These are phyloP conservation scores for Mrakia gelida DNA, from an alignment of 768 basidiomycete species.

Conservation along the genomic window DNA sequence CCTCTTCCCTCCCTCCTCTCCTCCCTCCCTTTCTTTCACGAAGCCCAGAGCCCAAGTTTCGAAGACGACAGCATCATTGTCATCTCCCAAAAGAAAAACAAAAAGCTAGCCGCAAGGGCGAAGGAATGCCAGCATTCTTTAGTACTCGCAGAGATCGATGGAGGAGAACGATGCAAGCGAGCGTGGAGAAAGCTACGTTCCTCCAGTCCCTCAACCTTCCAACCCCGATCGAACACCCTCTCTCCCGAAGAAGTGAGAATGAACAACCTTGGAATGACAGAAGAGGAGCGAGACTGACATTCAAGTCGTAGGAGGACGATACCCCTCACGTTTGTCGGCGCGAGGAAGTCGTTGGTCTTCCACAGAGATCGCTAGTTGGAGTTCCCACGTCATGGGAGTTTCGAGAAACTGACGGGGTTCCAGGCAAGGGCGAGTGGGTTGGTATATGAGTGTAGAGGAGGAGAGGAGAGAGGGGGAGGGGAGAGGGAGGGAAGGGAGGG, in stretches of 20 bases:
- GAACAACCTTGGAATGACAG: background rate
- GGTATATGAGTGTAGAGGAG: background rate
- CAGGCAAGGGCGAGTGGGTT: slow-evolving; percentile 19
- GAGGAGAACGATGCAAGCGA: background rate
- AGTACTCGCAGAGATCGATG: slow-evolving; percentile 6
- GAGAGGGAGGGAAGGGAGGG: background rate
- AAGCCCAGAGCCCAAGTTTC: too few species aligned
- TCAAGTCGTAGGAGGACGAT: slow-evolving; percentile 14
- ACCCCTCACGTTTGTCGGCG: slow-evolving; percentile 14
- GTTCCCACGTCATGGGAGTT: background rate
- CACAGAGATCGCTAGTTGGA: slow-evolving; percentile 22
- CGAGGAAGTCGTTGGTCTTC: slow-evolving; percentile 3
- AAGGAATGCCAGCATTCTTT: slow-evolving; percentile 8
- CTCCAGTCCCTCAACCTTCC: slow-evolving; percentile 2
- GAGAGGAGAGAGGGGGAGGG: background rate
- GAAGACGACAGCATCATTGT: too few species aligned
- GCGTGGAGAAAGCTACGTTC: slow-evolving; percentile 12
- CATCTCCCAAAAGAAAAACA: background rate
- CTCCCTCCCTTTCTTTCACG: too few species aligned
- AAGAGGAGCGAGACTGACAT: background rate
- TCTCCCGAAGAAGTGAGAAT: background rate
- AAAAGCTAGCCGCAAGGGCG: background rate
- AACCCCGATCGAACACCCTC: background rate
- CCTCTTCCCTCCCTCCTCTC: too few species aligned
- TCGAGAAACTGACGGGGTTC: background rate